Evolutionary conservation across 805 yeast species (phyloP), one percentile per base, ranked within the genome.

Genomic region (Candida jianshihensis): DNA sequence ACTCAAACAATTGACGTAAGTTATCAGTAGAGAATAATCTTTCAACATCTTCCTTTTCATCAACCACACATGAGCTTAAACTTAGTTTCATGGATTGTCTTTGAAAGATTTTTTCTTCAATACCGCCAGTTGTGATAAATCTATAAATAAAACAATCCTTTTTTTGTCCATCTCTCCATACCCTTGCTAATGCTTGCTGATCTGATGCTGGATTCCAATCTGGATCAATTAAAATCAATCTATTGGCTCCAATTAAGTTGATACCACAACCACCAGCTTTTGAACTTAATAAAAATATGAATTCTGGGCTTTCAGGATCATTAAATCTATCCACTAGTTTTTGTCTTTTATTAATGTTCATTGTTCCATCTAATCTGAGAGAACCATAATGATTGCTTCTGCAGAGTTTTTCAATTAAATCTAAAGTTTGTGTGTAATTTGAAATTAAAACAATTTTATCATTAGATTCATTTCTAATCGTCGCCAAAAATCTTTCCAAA

Each of bases 221-320:
- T 1, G 83, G 83, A 56, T 92, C 98, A 54, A 92, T 68, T 33
- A 92, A 64, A 16, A 92, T 75, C 43, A 92, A 66, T 43, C 98
- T 70, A 47, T 92, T 92, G 3, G 97, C 98, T 11, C 98, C 98
- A 51, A 92, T 90, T 49, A 92, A 71, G 57, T 92, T 92, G 51
- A 92, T 86, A 61, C 98, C 98, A 67, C 98, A 92, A 1, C 98
- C 98, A 49, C 98, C 98, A 1, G 98, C 98, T 59, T 92, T 92
- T 7, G 96, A 85, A 55, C 96, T 85, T 35, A 92, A 65, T 41
- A 92, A 66, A 49, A 92, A 92, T 2, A 92, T 78, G 57, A 90
- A 92, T 46, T 89, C 97, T 2, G 77, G 69, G 2, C 88, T 83
- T 31, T 84, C 82, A 1, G 97, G 96, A 49, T 92, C 83, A 53